Evolutionary conservation across 2,329 filamentous ascomycete genomes (phyloP), one percentile per base, ranked within the genome.

Genomic region (Monilinia laxa): DNA sequence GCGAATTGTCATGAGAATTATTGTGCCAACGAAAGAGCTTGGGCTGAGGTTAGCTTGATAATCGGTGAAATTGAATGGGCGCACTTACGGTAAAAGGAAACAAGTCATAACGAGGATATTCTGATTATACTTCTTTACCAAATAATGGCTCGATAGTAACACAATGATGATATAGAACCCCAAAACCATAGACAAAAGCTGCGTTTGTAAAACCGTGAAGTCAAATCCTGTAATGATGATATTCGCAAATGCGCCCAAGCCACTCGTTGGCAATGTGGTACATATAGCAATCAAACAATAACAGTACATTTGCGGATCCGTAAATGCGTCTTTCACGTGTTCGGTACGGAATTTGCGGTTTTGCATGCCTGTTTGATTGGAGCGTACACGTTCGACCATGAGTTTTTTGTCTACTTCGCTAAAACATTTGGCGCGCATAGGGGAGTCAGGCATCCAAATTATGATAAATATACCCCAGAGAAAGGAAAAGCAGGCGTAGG

Each of bases 111-210:
- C 80, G 23, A 89, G 72, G 20, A 89, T 76, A 71, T 90, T 93
- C 77, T 92, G 89, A n/a, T 81, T 78, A 0, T 83, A 89, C 76
- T 84, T 89, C 78, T 87, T 89, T 18, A 88, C 87, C 4, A 92
- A 74, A 83, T 83, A 92, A 0, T 86, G 84, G 0, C 88, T 90
- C 0, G 80, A 80, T 35, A 92, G 78, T 1, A 93, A 80, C 4
- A 92, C 84, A 58, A 88, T 80, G 68, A 93, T 90, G 71, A 92
- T 92, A 71, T 90, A 90, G 51, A 84, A 85, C 6, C 90, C 90
- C 0, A 91, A 80, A 0, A 92, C 90, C 88, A 93, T 92, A 51
- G 88, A 84, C 31, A 93, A 79, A 1, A 93, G 80, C 77, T 92
- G 90, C 0, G 90, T 91, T 76, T 93, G 79, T 9, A 92, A 80